These are phyloP conservation scores for Aspergillus nanangensis DNA, from an alignment of 495 filamentous ascomycete genomes.

Conservation along the genomic window DNA sequence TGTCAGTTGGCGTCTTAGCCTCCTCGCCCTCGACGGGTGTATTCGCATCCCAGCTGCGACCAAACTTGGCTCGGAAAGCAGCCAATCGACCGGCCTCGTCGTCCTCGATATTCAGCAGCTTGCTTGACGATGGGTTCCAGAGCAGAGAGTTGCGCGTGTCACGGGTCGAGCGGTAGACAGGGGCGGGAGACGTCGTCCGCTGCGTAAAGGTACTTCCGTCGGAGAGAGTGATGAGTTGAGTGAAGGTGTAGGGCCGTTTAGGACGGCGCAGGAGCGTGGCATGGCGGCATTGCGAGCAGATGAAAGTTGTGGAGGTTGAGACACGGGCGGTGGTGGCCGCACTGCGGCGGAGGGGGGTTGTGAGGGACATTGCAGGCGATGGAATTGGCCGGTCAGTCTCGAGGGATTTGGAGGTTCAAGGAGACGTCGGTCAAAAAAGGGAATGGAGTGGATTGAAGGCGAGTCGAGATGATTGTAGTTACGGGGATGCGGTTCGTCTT, in stretches of 20 bases:
- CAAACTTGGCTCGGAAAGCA: conserved; percentile 81
- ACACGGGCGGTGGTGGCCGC: conserved; percentile 27
- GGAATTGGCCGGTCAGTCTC: background rate
- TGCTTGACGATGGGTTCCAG: conserved; percentile 81
- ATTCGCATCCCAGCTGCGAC: conserved; percentile 72
- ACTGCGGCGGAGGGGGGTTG: conserved; percentile 40
- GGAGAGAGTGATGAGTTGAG: conserved; percentile 89
- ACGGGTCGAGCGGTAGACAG: conserved; percentile 71
- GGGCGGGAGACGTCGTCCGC: conserved; percentile 80
- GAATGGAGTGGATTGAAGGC: background rate
- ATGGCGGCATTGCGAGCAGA: conserved; percentile 58
- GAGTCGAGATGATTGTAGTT: background rate
- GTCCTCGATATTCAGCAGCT: conserved; percentile 80
- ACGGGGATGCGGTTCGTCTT: background rate
- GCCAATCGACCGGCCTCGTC: conserved; percentile 91
- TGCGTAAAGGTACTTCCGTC: conserved; percentile 85
- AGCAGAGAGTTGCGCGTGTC: conserved; percentile 83
- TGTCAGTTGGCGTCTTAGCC: background rate
- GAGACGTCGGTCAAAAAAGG: background rate
- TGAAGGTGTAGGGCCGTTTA: conserved; percentile 91
- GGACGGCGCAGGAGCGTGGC: conserved; percentile 87
- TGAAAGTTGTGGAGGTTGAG: conserved; percentile 34
- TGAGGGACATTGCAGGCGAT: conserved; percentile 30
- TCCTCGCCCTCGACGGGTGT: conserved; percentile 22
- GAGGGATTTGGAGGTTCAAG: background rate